Percentiles rank a stretch among this genome's conserved stretches.
These are phyloP conservation scores for Nitzschia putrida DNA, from an alignment of 108 stramenopile genomes.

Conservation along the genomic window DNA sequence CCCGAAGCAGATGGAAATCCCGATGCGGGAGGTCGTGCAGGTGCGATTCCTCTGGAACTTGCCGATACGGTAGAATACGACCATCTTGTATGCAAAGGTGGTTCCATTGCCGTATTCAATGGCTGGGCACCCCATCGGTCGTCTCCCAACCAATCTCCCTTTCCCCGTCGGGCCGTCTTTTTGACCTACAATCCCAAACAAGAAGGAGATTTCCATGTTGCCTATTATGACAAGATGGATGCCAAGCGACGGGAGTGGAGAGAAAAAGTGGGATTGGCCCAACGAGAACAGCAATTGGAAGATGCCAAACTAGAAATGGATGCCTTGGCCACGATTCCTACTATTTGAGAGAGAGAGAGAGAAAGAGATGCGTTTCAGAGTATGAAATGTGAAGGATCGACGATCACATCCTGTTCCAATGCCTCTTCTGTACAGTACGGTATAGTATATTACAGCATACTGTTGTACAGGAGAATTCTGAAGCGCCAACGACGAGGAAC, in stretches of 20 bases:
- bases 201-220: conserved; percentile 55
- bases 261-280: conserved; percentile 29
- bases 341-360: conserved; percentile 30
- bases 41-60: conserved; percentile 48
- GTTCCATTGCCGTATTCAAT: conserved; percentile 50
- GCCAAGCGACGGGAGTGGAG: conserved; percentile 41
- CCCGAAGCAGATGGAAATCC: conserved; percentile 56
- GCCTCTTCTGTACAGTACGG: too few species aligned
- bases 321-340: conserved; percentile 50
- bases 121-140: conserved; percentile 69
- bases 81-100: conserved; percentile 48
- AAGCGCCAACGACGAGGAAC: too few species aligned
- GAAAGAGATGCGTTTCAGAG: too few species aligned
- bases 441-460: too few species aligned
- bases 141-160: conserved; percentile 42
- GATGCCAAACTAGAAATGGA: conserved; percentile 40
- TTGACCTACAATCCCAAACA: conserved; percentile 64
- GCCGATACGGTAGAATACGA: conserved; percentile 49
- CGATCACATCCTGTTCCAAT: too few species aligned
- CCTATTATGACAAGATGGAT: conserved; percentile 59
- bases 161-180: conserved; percentile 67
- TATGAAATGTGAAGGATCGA: too few species aligned
- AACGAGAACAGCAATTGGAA: conserved; percentile 16
- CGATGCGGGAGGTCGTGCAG: conserved; percentile 65
- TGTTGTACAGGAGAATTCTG: too few species aligned